Evolutionary conservation across 192 early-diverging fungal genomes (phyloP).

Genomic region (Coemansia javaensis): DNA sequence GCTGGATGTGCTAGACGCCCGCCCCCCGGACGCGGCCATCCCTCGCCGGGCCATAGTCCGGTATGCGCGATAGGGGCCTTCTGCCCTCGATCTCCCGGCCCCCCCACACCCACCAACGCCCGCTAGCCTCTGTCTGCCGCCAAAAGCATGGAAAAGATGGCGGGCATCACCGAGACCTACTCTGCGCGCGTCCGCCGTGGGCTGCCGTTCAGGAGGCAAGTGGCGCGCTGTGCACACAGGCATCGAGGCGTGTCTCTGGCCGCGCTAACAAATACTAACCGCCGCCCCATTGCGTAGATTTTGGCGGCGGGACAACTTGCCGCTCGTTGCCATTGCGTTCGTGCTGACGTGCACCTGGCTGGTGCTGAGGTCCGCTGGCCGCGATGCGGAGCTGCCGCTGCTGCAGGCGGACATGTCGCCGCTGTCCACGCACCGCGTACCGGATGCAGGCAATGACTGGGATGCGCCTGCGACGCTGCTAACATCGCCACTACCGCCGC

Average conservation of each 20-base stretch:
- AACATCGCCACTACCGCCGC: no score
- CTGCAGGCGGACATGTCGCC: not conserved
- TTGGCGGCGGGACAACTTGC: conserved; percentile 9
- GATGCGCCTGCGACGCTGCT: no score
- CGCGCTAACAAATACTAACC: no score
- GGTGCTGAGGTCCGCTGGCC: not conserved
- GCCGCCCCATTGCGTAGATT: conserved; percentile 1
- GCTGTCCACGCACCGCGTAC: not conserved
- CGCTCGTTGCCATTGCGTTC: conserved; percentile 1
- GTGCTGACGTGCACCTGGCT: conserved; percentile 7
- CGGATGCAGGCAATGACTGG: not conserved
- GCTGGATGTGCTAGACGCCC: no score
- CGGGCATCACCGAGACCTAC: conserved; percentile 6
- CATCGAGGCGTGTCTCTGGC: no score
- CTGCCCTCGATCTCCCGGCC: no score
- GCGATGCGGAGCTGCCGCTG: not conserved
- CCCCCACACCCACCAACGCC: no score
- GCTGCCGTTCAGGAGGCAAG: conserved; percentile 16
- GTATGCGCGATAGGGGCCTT: no score
- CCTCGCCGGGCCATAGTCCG: no score
- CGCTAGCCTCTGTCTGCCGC: no score
- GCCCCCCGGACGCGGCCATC: no score
- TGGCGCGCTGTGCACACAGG: not conserved
- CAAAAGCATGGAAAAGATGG: conserved; percentile 16
- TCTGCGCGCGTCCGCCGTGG: conserved; percentile 7